These are phyloP conservation scores for Abrus pulchellus DNA, from an alignment of 306 rosid genomes.

Conservation along the genomic window DNA sequence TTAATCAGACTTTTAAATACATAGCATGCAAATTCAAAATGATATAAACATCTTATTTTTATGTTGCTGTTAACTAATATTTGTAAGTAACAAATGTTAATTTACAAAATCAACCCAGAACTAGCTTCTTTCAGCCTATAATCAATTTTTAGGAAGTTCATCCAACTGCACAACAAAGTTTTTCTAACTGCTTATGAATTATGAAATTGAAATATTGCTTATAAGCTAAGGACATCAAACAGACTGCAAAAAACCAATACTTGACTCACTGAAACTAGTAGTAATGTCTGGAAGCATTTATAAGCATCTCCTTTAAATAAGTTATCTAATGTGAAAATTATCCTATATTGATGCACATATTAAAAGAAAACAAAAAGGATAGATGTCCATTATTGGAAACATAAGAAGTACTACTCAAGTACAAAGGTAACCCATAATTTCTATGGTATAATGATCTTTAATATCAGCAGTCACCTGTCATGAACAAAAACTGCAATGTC, in stretches of 20 bases:
- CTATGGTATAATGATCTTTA: conserved; percentile 3
- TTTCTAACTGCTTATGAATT: conserved; percentile 2
- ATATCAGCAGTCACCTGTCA: conserved; percentile 71
- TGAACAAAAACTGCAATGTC: conserved; percentile 92
- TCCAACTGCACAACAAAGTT: conserved; percentile 29
- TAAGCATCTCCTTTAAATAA: not conserved
- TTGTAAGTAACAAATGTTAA: not conserved
- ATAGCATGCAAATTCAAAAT: conserved; percentile 17
- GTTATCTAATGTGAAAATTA: not conserved
- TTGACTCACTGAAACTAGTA: not conserved
- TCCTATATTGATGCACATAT: conserved; percentile 32
- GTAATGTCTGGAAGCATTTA: not conserved
- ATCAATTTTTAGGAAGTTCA: conserved; percentile 24
- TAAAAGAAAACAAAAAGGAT: not conserved
- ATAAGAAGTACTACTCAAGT: conserved; percentile 15
- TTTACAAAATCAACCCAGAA: not conserved
- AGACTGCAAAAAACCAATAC: conserved; percentile 9
- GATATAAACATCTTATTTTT: not conserved
- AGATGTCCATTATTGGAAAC: conserved; percentile 2
- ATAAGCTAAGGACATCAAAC: conserved; percentile 20
- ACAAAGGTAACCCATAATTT: conserved; percentile 1
- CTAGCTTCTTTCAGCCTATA: conserved; percentile 15
- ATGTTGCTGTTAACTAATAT: not conserved
- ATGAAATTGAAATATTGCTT: conserved; percentile 22
- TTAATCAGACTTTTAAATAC: conserved; percentile 2